Percentiles rank a stretch among this genome's conserved stretches.
These are phyloP conservation scores for Lentinula boryana DNA, from an alignment of 768 basidiomycete genomes.

Conservation along the genomic window DNA sequence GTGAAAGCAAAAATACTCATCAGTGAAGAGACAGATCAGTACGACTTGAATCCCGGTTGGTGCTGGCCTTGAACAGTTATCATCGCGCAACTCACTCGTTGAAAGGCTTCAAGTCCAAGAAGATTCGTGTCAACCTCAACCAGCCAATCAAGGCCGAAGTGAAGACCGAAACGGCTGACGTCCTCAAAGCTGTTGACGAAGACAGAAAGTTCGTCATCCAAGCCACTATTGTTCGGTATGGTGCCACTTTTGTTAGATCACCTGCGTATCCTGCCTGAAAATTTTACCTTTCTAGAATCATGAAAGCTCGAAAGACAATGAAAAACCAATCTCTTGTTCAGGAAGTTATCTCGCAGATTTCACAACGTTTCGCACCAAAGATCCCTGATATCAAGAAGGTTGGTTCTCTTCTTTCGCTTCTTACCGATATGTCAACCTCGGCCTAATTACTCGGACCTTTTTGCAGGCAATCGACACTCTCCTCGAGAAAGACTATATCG, in stretches of 20 bases:
- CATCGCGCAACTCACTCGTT: background rate
- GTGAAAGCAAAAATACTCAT: slow-evolving; percentile 87
- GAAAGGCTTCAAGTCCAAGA: slow-evolving; percentile 86
- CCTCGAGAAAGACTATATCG: slow-evolving; percentile 96
- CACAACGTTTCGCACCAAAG: slow-evolving; percentile 85
- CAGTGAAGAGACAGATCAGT: slow-evolving; percentile 84
- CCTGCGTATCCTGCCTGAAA: background rate
- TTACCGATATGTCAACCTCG: background rate
- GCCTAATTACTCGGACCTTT: background rate
- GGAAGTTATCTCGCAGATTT: slow-evolving; percentile 87
- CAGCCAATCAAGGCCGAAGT: slow-evolving; percentile 92
- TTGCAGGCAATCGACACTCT: slow-evolving; percentile 83
- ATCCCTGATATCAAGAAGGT: slow-evolving; percentile 97
- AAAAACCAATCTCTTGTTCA: slow-evolving; percentile 88
- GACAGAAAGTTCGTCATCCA: slow-evolving; percentile 96
- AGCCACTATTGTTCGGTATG: slow-evolving; percentile 82
- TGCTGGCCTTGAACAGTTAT: background rate
- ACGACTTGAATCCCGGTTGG: slow-evolving; percentile 80
- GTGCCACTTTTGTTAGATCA: slow-evolving; percentile 4
- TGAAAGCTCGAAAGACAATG: slow-evolving; percentile 95
- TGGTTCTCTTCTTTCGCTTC: slow-evolving; percentile 4
- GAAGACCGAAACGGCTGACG: slow-evolving; percentile 84
- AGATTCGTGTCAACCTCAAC: slow-evolving; percentile 89
- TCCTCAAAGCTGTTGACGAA: slow-evolving; percentile 92
- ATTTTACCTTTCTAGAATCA: slow-evolving; percentile 50